Conservation (phyloP, 192 early-diverging fungal genomes). For the Coemansia sp. region DNA sequence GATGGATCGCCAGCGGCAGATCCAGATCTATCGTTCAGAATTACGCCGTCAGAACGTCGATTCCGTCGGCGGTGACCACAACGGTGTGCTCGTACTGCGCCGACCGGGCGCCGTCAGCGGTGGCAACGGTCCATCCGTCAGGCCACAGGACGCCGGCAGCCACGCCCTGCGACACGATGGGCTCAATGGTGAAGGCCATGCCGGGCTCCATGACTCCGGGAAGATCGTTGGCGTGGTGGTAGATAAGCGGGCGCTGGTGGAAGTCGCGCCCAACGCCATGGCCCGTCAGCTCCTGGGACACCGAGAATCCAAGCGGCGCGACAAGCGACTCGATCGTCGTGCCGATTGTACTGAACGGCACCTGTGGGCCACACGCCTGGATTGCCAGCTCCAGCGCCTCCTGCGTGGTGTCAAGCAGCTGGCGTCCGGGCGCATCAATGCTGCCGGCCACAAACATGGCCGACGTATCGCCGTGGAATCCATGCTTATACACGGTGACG, state of each 20-base stretch:
- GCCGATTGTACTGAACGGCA: conserved; percentile 69
- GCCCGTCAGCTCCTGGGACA: conserved; percentile 76
- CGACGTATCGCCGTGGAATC: conserved; percentile 76
- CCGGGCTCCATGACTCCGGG: conserved; percentile 70
- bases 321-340: conserved; percentile 58
- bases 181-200: conserved; percentile 91
- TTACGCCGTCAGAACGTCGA: conserved; percentile 64
- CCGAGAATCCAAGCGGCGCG: conserved; percentile 56
- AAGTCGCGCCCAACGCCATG: conserved; percentile 87
- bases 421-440: conserved; percentile 59
- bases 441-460: conserved; percentile 64
- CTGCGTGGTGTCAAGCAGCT: conserved; percentile 59
- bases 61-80: conserved; percentile 63
- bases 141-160: conserved; percentile 73
- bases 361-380: conserved; percentile 71
- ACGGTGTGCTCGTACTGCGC: conserved; percentile 91
- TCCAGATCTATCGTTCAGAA: neutral
- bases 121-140: conserved; percentile 84
- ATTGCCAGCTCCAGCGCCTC: conserved; percentile 65
- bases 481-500: conserved; percentile 66
- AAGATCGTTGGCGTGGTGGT: conserved; percentile 76
- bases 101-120: conserved; percentile 77
- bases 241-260: conserved; percentile 79
- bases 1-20: too few species aligned
- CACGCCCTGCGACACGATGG: conserved; percentile 80